Base-by-base conservation (phyloP, 1,284 basidiomycete genomes). In the Xerocomus amazonicus region DNA sequence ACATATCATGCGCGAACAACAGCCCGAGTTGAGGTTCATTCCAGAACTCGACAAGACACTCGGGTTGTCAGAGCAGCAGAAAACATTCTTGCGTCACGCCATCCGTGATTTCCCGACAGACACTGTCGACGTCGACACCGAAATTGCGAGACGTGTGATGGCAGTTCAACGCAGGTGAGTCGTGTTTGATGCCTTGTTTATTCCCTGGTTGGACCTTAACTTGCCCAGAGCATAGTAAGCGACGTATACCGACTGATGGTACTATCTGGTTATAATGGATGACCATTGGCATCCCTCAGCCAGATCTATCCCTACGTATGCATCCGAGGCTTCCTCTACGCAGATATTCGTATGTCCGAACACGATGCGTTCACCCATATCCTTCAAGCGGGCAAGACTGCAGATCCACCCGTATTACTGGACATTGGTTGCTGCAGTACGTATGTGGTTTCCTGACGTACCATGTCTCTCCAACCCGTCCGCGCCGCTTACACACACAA, bases 11-110 rank as follows among this genome's bases (percentile, higher is more conserved):
- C 29, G 28, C 16, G 45, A 46, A 32, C 28, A 23, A 5, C 45
- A 26, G 19, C 36, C 45, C 7, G 45, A 33, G 4, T 12, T 31
- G n/a, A 23, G 19, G 19, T 23, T 46, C 29, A 33, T 39, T 32
- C 45, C 28, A 6, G 19, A 9, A 32, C 32, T 45, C 16, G 52
- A 62, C 17, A 6, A 39, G 23, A 10, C 23, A 12, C 45, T 40
- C n/a, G 19, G 16, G n/a, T 33, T 47, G 31, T 32, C 23, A 17
- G 45, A 47, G n/a, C 4, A 27, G 8, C 37, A 47, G 31, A 40
- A 27, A 37, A 28, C 32, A 33, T 47, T 40, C 37, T 23, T 47
- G 23, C 31, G n/a, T 26, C 45, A 39, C 12, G 31, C 34, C 16
- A 40, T 47, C 31, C n/a, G 37, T 17, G 36, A 33, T 39, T 23